A percentile compares a stretch with the other conserved stretches of the same genome.
Conservation (phyloP, 225 moss, liverwort and hornwort species). For the Anthoceros angustus region DNA sequence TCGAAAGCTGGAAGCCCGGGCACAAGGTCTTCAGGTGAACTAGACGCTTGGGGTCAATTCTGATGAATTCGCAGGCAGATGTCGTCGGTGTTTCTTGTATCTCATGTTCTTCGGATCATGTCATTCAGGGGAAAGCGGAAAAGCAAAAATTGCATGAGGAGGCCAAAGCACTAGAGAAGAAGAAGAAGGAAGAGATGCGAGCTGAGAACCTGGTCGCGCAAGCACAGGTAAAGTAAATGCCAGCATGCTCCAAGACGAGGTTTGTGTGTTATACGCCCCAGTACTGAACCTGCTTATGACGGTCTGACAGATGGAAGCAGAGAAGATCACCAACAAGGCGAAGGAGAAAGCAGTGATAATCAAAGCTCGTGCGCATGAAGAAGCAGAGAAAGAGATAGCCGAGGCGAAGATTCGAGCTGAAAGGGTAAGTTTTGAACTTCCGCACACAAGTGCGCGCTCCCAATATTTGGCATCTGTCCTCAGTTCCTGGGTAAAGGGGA, state of each 20-base stretch:
- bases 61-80: too few relatives aligned
- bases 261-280: neutral
- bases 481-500: too few relatives aligned
- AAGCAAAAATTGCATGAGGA: conserved; percentile 37
- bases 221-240: conserved; percentile 22
- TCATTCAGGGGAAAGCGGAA: conserved; percentile 21
- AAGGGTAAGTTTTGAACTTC: conserved; percentile 15
- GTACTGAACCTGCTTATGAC: neutral
- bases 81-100: too few relatives aligned
- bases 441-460: too few relatives aligned
- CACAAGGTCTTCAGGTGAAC: neutral
- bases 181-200: conserved; percentile 30
- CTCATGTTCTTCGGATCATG: too few relatives aligned
- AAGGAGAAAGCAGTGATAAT: conserved; percentile 30
- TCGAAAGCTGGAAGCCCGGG: conserved; percentile 8
- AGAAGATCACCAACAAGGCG: conserved; percentile 23
- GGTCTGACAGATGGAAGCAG: conserved; percentile 26
- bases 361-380: conserved; percentile 24
- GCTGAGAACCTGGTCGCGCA: conserved; percentile 23
- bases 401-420: conserved; percentile 21
- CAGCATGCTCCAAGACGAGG: neutral
- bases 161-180: conserved; percentile 23
- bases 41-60: neutral
- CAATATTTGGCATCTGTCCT: too few relatives aligned
- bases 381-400: conserved; percentile 31